Conservation (phyloP, 345 rosid genomes). For the Aurinia saxatilis region DNA sequence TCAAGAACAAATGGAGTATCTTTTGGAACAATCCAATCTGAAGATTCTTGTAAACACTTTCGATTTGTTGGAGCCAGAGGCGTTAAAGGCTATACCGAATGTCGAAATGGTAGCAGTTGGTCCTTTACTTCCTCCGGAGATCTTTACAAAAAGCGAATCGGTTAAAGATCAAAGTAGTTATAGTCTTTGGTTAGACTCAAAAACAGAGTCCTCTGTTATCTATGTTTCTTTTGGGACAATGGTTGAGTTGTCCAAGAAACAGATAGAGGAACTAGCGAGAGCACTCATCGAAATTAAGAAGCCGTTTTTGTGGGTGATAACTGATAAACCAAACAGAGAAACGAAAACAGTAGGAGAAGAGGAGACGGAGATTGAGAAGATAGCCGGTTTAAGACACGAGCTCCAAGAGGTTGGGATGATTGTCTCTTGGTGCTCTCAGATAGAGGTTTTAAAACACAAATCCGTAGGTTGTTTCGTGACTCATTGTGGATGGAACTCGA, state of each 20-base stretch:
- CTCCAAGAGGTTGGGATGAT: constrained; percentile 47
- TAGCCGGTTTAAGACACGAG: constrained; percentile 26
- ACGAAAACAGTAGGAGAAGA: constrained; percentile 11
- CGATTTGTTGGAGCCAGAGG: constrained; percentile 29
- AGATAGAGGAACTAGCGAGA: constrained; percentile 37
- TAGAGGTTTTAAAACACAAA: constrained; percentile 45
- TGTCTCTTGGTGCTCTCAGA: constrained; percentile 61
- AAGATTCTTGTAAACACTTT: constrained; percentile 38
- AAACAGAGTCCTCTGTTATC: constrained; percentile 44
- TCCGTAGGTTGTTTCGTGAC: constrained; percentile 54
- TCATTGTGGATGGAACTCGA: constrained; percentile 85
- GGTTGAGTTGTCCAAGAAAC: constrained; percentile 32
- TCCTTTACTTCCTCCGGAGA: constrained; percentile 21
- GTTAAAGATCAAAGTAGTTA: constrained; percentile 10
- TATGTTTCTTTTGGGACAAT: constrained; percentile 64
- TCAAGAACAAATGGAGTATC: constrained; percentile 16
- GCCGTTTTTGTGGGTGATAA: constrained; percentile 51
- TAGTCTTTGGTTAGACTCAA: constrained; percentile 40
- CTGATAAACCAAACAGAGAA: constrained; percentile 25
- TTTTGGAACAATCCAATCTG: constrained; percentile 19
- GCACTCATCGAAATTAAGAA: constrained; percentile 26
- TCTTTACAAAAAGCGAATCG: neutral
- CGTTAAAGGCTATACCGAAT: constrained; percentile 5
- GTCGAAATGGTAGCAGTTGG: constrained; percentile 19
- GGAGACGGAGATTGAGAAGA: constrained; percentile 1